phyloP scores from a whole-genome alignment of 2,329 filamentous ascomycete genomes.

The Xylariales sp. region DNA sequence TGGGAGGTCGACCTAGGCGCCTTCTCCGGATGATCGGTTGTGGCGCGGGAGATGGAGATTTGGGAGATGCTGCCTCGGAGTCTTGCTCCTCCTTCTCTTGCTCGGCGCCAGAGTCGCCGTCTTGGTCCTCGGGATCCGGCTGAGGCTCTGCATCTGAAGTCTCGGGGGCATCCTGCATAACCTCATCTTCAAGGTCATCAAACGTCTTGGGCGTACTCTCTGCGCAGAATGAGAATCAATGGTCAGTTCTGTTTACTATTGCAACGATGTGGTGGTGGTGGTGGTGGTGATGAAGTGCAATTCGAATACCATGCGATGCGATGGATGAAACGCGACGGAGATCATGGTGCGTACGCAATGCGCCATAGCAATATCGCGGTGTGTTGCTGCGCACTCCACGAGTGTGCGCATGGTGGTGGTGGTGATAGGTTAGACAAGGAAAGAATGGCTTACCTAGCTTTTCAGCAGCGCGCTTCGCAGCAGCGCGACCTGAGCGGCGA shows the following conservation, averaged over 20 bases:
- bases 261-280: neutral
- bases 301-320: neutral
- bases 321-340: neutral
- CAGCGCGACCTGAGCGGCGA: conserved; percentile 10
- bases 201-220: conserved; percentile 9
- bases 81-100: conserved; percentile 34
- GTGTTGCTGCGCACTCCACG: neutral
- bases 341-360: neutral
- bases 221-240: neutral
- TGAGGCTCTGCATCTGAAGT: conserved; percentile 21
- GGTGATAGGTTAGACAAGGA: neutral
- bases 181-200: conserved; percentile 12
- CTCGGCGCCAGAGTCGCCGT: conserved; percentile 23
- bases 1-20: conserved; percentile 79
- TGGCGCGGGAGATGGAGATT: conserved; percentile 52
- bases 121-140: conserved; percentile 24
- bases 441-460: conserved; percentile 7
- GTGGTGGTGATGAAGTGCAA: neutral
- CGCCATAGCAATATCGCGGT: neutral
- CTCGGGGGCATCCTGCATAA: conserved; percentile 43
- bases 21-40: conserved; percentile 66
- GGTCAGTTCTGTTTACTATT: neutral
- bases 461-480: conserved; percentile 9
- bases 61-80: conserved; percentile 34
- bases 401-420: neutral